These are phyloP conservation scores for Plasmodium vinckei DNA, from an alignment of 169 alveolate species.

Conservation along the genomic window DNA sequence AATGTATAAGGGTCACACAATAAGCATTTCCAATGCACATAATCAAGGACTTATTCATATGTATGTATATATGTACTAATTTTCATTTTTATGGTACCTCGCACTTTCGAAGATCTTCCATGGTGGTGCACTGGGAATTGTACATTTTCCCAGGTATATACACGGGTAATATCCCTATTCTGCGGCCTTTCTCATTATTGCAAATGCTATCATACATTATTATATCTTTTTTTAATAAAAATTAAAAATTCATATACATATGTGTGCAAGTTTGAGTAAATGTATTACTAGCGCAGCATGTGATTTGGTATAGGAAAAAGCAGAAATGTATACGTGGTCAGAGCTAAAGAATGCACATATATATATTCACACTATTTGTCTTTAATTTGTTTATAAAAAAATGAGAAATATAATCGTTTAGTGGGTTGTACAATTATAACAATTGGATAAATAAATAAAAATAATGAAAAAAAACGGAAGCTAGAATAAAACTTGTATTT, in stretches of 20 bases:
- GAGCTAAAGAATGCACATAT: neutral
- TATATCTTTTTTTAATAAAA: neutral
- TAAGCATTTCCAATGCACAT: neutral
- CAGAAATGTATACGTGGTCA: neutral
- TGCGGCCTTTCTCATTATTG: slow-evolving; percentile 27
- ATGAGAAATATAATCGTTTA: too few relatives aligned
- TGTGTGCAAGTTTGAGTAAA: neutral
- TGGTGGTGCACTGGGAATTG: slow-evolving; percentile 37
- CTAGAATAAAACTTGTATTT: too few relatives aligned
- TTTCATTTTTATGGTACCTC: slow-evolving; percentile 17
- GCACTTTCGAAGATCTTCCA: slow-evolving; percentile 30
- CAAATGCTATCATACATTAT: slow-evolving; percentile 74
- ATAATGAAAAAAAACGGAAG: too few relatives aligned
- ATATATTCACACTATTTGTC: too few relatives aligned
- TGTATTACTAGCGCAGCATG: neutral
- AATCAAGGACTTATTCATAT: neutral
- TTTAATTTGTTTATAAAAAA: too few relatives aligned
- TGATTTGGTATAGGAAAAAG: neutral
- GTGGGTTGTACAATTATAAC: too few relatives aligned
- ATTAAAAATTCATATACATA: neutral
- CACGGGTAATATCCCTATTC: slow-evolving; percentile 29
- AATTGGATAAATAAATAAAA: too few relatives aligned
- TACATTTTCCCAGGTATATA: neutral
- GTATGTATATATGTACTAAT: neutral
- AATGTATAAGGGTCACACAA: neutral